These are phyloP conservation scores for Microbotryum saponariae DNA, from an alignment of 1,284 basidiomycete genomes.

Conservation along the genomic window DNA sequence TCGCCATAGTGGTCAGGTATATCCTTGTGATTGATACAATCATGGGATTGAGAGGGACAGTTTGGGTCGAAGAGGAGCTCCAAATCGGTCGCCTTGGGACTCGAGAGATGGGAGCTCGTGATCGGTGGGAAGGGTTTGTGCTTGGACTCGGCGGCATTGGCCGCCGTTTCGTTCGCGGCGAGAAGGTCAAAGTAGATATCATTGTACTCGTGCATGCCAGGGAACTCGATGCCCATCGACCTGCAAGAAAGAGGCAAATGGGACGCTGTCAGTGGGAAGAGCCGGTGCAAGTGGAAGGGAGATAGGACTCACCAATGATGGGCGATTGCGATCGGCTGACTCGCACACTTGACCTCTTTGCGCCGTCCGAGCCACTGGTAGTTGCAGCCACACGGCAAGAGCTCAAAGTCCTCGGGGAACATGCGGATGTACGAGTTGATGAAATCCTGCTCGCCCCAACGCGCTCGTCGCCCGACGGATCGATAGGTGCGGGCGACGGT, in stretches of 20 bases:
- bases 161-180: constrained; percentile 1
- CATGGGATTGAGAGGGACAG: constrained; percentile 29
- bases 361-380: constrained; percentile 28
- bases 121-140: neutral
- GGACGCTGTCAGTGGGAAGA: too few species aligned
- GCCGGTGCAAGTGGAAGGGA: neutral
- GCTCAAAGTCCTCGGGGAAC: constrained; percentile 22
- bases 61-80: constrained; percentile 7
- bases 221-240: constrained; percentile 15
- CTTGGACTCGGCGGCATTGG: neutral
- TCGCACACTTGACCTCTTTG: constrained; percentile 24
- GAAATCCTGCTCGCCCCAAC: constrained; percentile 33
- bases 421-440: constrained; percentile 32
- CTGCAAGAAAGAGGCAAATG: neutral
- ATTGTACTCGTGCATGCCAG: constrained; percentile 18
- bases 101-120: neutral
- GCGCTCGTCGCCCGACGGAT: constrained; percentile 10
- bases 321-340: constrained; percentile 24
- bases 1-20: constrained; percentile 3
- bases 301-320: constrained; percentile 21
- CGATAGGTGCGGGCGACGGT: constrained; percentile 24
- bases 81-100: too few species aligned
- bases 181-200: constrained; percentile 23
- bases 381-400: constrained; percentile 32
- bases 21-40: constrained; percentile 7